phyloP scores from a whole-genome alignment of 192 early-diverging fungal genomes.

The Phlyctochytrium planicorne region DNA sequence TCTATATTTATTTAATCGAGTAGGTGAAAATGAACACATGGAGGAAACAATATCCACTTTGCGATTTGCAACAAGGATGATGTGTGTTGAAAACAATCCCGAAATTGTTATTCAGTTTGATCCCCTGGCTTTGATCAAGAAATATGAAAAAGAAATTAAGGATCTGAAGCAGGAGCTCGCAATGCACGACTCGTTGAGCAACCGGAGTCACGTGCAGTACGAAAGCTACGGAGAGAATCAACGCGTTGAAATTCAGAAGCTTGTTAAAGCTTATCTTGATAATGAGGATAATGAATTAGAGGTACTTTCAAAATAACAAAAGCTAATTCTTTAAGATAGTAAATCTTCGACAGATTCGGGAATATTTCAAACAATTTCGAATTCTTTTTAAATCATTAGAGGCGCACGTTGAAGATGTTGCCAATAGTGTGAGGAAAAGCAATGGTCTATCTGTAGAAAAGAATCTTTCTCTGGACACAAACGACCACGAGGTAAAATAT shows the following conservation, averaged over 20 bases:
- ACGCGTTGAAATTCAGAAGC: slow-evolving; percentile 44
- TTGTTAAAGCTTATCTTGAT: slow-evolving; percentile 50
- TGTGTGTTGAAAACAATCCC: slow-evolving; percentile 59
- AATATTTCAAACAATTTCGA: slow-evolving; percentile 50
- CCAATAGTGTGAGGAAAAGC: too few species aligned
- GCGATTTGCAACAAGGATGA: slow-evolving; percentile 65
- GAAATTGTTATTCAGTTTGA: slow-evolving; percentile 62
- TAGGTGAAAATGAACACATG: slow-evolving; percentile 48
- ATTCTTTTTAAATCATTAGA: slow-evolving; percentile 50
- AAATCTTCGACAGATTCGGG: slow-evolving; percentile 58
- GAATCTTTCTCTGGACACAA: too few species aligned
- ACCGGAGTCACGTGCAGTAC: slow-evolving; percentile 60
- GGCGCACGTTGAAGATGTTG: too few species aligned
- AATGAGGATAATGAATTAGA: slow-evolving; percentile 55
- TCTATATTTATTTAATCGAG: background rate
- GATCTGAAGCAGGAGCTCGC: slow-evolving; percentile 65
- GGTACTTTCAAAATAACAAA: slow-evolving; percentile 21
- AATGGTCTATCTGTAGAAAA: too few species aligned
- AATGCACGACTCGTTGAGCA: slow-evolving; percentile 59
- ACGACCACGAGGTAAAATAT: background rate
- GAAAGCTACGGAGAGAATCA: slow-evolving; percentile 55
- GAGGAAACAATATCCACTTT: slow-evolving; percentile 69
- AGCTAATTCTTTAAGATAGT: slow-evolving; percentile 51
- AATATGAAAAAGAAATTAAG: slow-evolving; percentile 58
- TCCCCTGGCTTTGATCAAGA: slow-evolving; percentile 61